Base-by-base conservation (phyloP, 352 stramenopile species). In the Phytopythium vexans region DNA sequence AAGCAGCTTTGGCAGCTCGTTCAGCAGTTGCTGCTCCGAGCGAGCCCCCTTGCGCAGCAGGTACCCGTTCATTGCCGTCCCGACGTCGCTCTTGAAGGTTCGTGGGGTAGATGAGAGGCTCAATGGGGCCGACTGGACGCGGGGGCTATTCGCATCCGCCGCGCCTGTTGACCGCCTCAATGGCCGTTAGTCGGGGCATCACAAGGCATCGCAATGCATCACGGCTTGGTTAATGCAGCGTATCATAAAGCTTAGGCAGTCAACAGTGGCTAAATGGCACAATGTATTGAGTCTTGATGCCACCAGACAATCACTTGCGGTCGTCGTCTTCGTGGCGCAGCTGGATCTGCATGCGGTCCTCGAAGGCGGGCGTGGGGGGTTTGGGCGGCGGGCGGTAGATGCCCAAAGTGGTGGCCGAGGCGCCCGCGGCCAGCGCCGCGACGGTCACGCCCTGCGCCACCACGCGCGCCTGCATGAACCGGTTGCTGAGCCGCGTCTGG, bases 391-490 rank as follows among this genome's bases (percentile, higher is more conserved):
- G 16, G 35, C 27, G 15, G 47, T 41, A 34, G 34, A 53, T 9
- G 11, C 39, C 39, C 39, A 43, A 4, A 15, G 39, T 43, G 39
- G 47, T 53, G 12, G 47, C 21, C 21, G 21, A 27, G 2, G 66
- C 71, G n/a, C 82, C 78, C 6, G 58, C 65, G 5, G 67, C 74
- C 41, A 94, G 58, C 7, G 82, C 82, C 4, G 90, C n/a, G 4
- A 94, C 70, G 3, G 84, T 94, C 14, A 64, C 71, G 3, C 72
- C 80, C 59, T 94, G 84, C 46, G 67, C 64, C 37, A 91, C 56
- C 35, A 94, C 77, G 15, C 84, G 80, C 41, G 80, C 82, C 54
- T 90, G 80, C 84, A 94, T 94, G 60, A 92, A 94, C 42, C 72
- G 71, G 60, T 92, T 90, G 52, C 77, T 72, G 38, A 90, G 71